These are phyloP conservation scores for Carex arenaria DNA, from an alignment of 202 grass and related monocot species.

Conservation along the genomic window DNA sequence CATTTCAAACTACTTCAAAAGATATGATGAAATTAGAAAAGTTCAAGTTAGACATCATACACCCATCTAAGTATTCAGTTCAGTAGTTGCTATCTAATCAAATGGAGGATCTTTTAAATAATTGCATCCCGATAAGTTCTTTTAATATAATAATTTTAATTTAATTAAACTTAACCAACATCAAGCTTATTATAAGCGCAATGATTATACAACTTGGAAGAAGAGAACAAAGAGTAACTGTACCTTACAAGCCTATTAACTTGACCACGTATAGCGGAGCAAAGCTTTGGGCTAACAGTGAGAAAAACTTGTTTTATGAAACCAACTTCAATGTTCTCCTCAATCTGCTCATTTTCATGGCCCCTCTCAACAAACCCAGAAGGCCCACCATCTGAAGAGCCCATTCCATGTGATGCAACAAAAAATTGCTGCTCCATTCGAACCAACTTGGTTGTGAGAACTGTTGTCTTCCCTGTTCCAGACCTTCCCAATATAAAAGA, in stretches of 20 bases:
- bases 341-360: not conserved
- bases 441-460: conserved; percentile 73
- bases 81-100: not conserved
- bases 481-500: conserved; percentile 87
- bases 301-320: conserved; percentile 85
- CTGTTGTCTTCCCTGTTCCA: conserved; percentile 85
- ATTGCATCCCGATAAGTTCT: not conserved
- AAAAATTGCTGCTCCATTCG: conserved; percentile 63
- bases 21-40: not conserved
- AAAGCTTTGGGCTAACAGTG: conserved; percentile 88
- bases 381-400: conserved; percentile 1
- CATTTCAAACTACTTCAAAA: not conserved
- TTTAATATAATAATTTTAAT: not conserved
- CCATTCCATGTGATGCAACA: conserved; percentile 48
- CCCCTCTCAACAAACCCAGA: not conserved
- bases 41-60: not conserved
- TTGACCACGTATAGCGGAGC: conserved; percentile 73
- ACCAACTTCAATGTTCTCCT: not conserved
- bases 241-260: conserved; percentile 58
- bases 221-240: not conserved
- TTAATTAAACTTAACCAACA: not conserved
- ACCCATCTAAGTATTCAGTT: not conserved
- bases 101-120: not conserved
- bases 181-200: not conserved
- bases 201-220: not conserved